Percentiles rank a stretch among this genome's conserved stretches.
These are phyloP conservation scores for Skeletonema tropicum DNA, from an alignment of 108 stramenopile genomes.

Conservation along the genomic window DNA sequence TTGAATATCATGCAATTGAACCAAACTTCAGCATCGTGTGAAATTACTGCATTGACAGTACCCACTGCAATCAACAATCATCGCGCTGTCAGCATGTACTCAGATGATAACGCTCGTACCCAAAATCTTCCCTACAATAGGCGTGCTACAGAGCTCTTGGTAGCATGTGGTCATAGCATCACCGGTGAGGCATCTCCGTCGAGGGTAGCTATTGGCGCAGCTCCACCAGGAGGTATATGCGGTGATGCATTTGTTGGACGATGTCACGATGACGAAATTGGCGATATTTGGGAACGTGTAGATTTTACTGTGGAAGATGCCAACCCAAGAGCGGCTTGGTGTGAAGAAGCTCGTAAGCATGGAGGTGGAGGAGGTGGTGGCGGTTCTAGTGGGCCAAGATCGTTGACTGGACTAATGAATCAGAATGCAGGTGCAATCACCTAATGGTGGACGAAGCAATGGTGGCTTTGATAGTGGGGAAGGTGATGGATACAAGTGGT, in stretches of 20 bases:
- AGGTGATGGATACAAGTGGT: slow-evolving; percentile 63
- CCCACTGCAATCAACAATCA: slow-evolving; percentile 58
- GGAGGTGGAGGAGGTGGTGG: slow-evolving; percentile 70
- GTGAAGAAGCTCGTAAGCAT: slow-evolving; percentile 44
- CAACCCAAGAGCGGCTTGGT: slow-evolving; percentile 54
- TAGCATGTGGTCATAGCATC: slow-evolving; percentile 66
- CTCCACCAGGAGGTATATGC: slow-evolving; percentile 52
- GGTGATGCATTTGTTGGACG: slow-evolving; percentile 84
- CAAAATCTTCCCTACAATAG: slow-evolving; percentile 55
- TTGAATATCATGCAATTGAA: slow-evolving; percentile 49
- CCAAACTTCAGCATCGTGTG: slow-evolving; percentile 56
- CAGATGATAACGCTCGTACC: slow-evolving; percentile 55
- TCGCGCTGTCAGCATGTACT: slow-evolving; percentile 76
- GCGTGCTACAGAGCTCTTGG: slow-evolving; percentile 61
- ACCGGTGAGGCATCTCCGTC: slow-evolving; percentile 23
- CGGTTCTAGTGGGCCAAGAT: slow-evolving; percentile 35
- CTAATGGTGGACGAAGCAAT: slow-evolving; percentile 15
- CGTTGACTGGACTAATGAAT: slow-evolving; percentile 29
- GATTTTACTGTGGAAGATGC: slow-evolving; percentile 63
- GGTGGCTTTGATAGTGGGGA: slow-evolving; percentile 32
- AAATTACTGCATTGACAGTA: slow-evolving; percentile 74
- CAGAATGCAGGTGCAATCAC: slow-evolving; percentile 17
- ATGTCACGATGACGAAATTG: slow-evolving; percentile 69
- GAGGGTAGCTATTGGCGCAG: slow-evolving; percentile 25
- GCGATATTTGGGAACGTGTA: slow-evolving; percentile 73